Base-by-base conservation (phyloP, 2,329 filamentous ascomycete genomes). In the Botrytis paeoniae region DNA sequence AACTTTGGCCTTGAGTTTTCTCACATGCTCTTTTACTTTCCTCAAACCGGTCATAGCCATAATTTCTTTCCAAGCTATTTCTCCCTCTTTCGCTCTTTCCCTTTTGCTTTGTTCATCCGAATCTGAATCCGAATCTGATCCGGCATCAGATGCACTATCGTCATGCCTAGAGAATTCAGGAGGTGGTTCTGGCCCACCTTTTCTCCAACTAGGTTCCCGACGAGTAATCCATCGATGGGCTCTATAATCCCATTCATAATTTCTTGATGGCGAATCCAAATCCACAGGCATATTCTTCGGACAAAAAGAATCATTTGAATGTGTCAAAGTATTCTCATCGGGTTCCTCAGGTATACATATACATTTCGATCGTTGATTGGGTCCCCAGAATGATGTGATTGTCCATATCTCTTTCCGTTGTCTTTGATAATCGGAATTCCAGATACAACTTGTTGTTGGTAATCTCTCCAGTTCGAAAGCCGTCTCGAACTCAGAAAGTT, bases 21-120 rank as follows among this genome's bases (percentile, higher is more conserved):
- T 80, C 54, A 89, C 83, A 43, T 86, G 80, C 39, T 82, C 75
- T 75, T 89, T 89, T 16, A 89, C 85, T 7, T 83, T 78, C 74
- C 88, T 85, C 0, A 89, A 81, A 9, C 87, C 87, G 62, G 86
- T 84, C 84, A 89, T 85, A 1, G 78, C 77, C 83, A 89, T 87
- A 20, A 89, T 75, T 0, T 79, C 75, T 73, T 89, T 86, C 0
- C 89, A 77, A 2, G 82, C 81, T 14, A 80, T 75, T 61, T 85
- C 87, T 12, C 78, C 75, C 4, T 82, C 81, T 18, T 81, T 80
- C 61, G 85, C 62, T 48, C 81, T n/a, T 79, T 78, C 16, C 20
- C 39, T 70, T 43, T 61, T 45, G 39, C 6, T 18, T 69, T 25
- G 35, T 29, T 70, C 41, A 2, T 39, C 54, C 22, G 57, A 3